Conservation (phyloP, 176 grass and related monocot genomes). For the Oryza brachyantha region DNA sequence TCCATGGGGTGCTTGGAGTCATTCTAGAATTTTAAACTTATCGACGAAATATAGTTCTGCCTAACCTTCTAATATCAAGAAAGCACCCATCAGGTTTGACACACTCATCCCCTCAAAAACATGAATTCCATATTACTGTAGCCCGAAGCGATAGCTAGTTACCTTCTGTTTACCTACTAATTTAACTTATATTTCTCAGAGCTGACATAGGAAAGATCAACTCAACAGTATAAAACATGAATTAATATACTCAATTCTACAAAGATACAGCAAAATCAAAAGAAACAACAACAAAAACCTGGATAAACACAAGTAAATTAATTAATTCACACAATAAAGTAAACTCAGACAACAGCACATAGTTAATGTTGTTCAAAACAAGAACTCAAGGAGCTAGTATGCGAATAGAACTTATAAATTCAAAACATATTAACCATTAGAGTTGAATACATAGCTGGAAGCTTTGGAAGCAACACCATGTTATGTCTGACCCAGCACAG, state of each 20-base stretch:
- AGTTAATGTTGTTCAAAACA: not conserved
- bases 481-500: not conserved
- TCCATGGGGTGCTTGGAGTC: not conserved
- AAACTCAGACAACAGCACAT: not conserved
- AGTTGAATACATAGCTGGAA: not conserved
- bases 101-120: not conserved
- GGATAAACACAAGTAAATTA: not conserved
- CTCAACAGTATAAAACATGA: not conserved
- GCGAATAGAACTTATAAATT: not conserved
- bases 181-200: not conserved
- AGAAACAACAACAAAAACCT: not conserved
- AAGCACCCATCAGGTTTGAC: slow-evolving; percentile 10
- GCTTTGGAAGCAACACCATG: not conserved
- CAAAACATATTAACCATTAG: not conserved
- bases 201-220: not conserved
- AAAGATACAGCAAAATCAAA: not conserved
- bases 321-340: not conserved
- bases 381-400: not conserved
- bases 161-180: not conserved
- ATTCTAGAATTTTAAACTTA: not conserved
- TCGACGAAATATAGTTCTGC: not conserved
- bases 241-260: not conserved
- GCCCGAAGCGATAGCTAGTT: not conserved
- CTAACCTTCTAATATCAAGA: not conserved
- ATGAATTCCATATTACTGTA: not conserved